Conservation (phyloP, 2,329 filamentous ascomycete species). For the Neospermospora avenae region DNA sequence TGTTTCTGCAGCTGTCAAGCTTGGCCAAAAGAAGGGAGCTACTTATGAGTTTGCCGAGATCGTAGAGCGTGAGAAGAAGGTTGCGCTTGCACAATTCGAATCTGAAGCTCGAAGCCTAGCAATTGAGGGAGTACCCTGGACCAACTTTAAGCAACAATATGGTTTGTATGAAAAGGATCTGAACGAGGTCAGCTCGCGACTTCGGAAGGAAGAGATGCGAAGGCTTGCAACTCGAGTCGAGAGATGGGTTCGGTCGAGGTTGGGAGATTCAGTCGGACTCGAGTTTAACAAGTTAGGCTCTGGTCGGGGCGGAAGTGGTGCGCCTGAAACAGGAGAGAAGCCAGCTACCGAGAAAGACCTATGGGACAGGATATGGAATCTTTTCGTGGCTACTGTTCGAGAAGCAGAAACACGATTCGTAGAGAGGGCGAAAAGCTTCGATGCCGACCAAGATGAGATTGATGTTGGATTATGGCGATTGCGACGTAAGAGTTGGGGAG, state of each 20-base stretch:
- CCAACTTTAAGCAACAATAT: conserved; percentile 78
- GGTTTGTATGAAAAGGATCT: conserved; percentile 84
- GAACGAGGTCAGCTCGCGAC: conserved; percentile 77
- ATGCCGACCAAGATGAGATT: conserved; percentile 87
- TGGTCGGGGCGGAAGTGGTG: conserved; percentile 76
- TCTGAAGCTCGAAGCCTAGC: conserved; percentile 69
- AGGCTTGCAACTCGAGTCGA: conserved; percentile 87
- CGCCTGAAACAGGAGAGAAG: conserved; percentile 74
- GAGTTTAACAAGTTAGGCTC: conserved; percentile 97
- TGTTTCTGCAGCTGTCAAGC: conserved; percentile 82
- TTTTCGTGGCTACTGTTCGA: conserved; percentile 77
- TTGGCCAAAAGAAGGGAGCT: conserved; percentile 86
- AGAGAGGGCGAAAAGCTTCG: conserved; percentile 87
- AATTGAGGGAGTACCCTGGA: conserved; percentile 82
- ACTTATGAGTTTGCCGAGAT: conserved; percentile 95
- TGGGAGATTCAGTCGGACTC: conserved; percentile 82
- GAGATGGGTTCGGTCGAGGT: conserved; percentile 84
- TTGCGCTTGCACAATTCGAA: conserved; percentile 72
- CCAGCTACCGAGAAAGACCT: conserved; percentile 75
- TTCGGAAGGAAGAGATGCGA: conserved; percentile 95
- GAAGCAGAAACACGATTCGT: conserved; percentile 85
- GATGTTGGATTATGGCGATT: conserved; percentile 90
- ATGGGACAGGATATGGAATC: conserved; percentile 92
- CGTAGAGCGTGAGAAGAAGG: conserved; percentile 76
- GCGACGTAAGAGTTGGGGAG: conserved; percentile 90